Percentiles rank a stretch among this genome's conserved stretches.
These are phyloP conservation scores for Gliomastix tumulicola DNA, from an alignment of 2,329 filamentous ascomycete genomes.

Conservation along the genomic window DNA sequence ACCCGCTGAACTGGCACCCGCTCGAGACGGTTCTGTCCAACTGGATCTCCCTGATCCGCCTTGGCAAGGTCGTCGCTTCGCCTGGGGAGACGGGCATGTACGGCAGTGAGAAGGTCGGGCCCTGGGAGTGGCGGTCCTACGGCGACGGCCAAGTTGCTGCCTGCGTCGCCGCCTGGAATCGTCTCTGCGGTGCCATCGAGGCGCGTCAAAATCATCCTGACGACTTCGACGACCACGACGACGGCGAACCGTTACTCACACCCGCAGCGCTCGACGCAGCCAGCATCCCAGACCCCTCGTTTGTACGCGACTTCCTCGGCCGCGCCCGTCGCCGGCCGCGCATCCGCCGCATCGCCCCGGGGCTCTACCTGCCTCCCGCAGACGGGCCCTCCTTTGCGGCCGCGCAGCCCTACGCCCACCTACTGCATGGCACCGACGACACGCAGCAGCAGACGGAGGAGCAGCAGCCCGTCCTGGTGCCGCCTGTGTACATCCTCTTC, in stretches of 20 bases:
- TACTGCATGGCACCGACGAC: too few relatives aligned
- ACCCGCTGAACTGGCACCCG: conserved; percentile 13
- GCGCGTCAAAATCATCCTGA: conserved; percentile 5
- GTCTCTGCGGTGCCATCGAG: conserved; percentile 15
- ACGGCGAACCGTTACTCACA: conserved; percentile 3
- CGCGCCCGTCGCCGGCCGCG: conserved; percentile 5
- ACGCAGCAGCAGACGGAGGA: too few relatives aligned
- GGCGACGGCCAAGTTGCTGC: conserved; percentile 15
- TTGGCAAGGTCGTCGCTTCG: conserved; percentile 15
- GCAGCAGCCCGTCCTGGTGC: conserved; percentile 10
- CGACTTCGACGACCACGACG: too few relatives aligned
- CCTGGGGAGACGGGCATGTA: conserved; percentile 9
- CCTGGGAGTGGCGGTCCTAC: conserved; percentile 21
- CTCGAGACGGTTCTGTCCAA: conserved; percentile 17
- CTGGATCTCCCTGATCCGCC: conserved; percentile 14
- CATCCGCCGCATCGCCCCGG: conserved; percentile 4
- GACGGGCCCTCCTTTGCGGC: conserved; percentile 1
- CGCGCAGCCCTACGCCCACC: conserved; percentile 4
- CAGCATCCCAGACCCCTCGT: conserved; percentile 3
- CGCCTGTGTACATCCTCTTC: conserved; percentile 18
- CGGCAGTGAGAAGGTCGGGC: conserved; percentile 12
- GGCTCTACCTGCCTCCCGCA: conserved; percentile 5
- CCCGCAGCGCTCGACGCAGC: conserved; percentile 3
- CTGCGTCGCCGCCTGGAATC: conserved; percentile 15
- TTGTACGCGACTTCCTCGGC: conserved; percentile 5